Evolutionary conservation across 2,329 filamentous ascomycete species (phyloP).

Genomic region (Verticillium klebahnii): DNA sequence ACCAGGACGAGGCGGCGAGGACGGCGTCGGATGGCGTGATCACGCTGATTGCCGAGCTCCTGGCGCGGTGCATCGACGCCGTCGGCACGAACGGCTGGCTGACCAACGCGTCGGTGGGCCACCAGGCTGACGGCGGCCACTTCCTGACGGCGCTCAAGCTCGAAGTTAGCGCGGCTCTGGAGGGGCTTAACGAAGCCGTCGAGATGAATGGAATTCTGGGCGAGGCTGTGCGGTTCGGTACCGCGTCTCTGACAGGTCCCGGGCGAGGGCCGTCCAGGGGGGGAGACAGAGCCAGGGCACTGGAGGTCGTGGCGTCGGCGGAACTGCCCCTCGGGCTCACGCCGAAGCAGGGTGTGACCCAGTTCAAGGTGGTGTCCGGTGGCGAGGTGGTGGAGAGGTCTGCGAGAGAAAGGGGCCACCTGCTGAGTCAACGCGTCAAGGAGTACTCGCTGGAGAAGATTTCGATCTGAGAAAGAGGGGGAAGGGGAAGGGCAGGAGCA

Average conservation of each 20-base stretch:
- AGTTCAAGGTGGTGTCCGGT: slow-evolving; percentile 57
- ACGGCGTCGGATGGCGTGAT: slow-evolving; percentile 64
- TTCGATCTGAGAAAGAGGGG: slow-evolving; percentile 45
- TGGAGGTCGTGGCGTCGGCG: slow-evolving; percentile 39
- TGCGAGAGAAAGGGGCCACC: slow-evolving; percentile 67
- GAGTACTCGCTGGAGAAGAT: slow-evolving; percentile 82
- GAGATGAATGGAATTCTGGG: slow-evolving; percentile 60
- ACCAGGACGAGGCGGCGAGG: slow-evolving; percentile 27
- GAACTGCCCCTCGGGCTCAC: slow-evolving; percentile 72
- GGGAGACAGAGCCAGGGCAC: slow-evolving; percentile 38
- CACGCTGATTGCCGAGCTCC: slow-evolving; percentile 64
- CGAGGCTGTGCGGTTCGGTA: slow-evolving; percentile 61
- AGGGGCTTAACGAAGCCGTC: slow-evolving; percentile 65
- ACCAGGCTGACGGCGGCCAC: slow-evolving; percentile 53
- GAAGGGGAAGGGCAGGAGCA: background rate
- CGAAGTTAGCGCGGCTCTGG: slow-evolving; percentile 66
- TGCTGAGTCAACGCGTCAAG: slow-evolving; percentile 75
- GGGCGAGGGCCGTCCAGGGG: slow-evolving; percentile 20
- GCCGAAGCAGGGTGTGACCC: slow-evolving; percentile 44
- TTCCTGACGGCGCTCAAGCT: slow-evolving; percentile 61
- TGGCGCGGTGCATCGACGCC: slow-evolving; percentile 70
- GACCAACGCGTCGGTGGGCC: slow-evolving; percentile 50
- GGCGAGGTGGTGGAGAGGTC: slow-evolving; percentile 68
- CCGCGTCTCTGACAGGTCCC: slow-evolving; percentile 21
- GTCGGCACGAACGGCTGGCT: slow-evolving; percentile 73